phyloP scores from a whole-genome alignment of 2,329 filamentous ascomycete species.

The Ophiocordyceps camponoti-rufipedis region DNA sequence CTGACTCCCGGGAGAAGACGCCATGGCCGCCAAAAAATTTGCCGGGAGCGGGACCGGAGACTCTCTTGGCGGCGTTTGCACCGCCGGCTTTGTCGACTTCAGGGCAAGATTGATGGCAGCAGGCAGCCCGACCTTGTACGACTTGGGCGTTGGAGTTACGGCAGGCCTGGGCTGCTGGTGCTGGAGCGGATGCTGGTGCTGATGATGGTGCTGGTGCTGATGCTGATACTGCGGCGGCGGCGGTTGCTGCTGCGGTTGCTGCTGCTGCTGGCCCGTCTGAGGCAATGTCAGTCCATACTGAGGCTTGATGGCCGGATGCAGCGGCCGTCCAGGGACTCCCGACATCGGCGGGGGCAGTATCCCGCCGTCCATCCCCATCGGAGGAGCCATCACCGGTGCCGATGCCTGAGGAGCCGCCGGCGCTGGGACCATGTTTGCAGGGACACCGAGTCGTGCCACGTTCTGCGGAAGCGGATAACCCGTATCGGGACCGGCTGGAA shows the following conservation, averaged over 20 bases:
- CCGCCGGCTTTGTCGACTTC: slow-evolving; percentile 12
- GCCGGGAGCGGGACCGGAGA: slow-evolving; percentile 25
- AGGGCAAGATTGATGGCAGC: slow-evolving; percentile 7
- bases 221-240: slow-evolving; percentile 2
- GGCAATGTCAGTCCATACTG: background rate
- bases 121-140: slow-evolving; percentile 15
- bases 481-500: background rate
- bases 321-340: background rate
- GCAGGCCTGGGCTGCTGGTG: slow-evolving; percentile 4
- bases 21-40: slow-evolving; percentile 23
- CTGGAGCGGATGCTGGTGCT: no score
- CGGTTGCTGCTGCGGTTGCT: no score
- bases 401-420: background rate
- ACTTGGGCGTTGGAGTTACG: slow-evolving; percentile 8
- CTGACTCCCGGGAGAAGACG: slow-evolving; percentile 8
- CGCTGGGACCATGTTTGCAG: background rate
- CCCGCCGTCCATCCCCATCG: slow-evolving; percentile 4
- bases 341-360: slow-evolving; percentile 3
- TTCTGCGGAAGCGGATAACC: background rate
- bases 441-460: background rate
- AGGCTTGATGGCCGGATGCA: background rate
- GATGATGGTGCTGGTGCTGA: no score
- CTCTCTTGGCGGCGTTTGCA: slow-evolving; percentile 19
- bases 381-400: background rate
- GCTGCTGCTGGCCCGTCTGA: no score